phyloP scores from a whole-genome alignment of 1,284 basidiomycete genomes.

The Pseudozyma tsukubaensis region DNA sequence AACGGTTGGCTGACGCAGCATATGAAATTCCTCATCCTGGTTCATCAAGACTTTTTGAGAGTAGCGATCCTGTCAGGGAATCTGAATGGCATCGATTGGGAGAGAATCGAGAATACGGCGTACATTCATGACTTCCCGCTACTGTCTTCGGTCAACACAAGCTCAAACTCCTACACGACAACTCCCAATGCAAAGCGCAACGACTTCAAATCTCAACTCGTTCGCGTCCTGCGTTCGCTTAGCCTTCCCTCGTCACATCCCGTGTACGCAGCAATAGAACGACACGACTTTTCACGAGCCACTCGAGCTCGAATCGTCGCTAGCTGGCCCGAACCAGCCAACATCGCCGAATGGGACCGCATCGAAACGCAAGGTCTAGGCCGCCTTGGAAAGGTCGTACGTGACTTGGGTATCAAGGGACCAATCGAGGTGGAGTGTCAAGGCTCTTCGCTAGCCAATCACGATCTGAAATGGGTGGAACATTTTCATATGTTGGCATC shows the following conservation, averaged over 20 bases:
- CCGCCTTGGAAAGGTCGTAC: constrained; percentile 51
- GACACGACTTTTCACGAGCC: constrained; percentile 37
- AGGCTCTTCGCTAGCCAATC: constrained; percentile 59
- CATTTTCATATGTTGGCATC: constrained; percentile 61
- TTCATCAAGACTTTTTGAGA: constrained; percentile 49
- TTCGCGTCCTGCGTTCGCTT: constrained; percentile 46
- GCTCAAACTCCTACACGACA: background rate
- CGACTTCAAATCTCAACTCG: constrained; percentile 48
- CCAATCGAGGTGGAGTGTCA: constrained; percentile 54
- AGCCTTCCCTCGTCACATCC: constrained; percentile 52
- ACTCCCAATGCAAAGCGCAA: background rate
- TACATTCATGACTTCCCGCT: constrained; percentile 65
- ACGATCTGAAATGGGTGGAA: constrained; percentile 62
- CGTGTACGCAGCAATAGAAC: constrained; percentile 18
- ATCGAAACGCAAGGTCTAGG: constrained; percentile 60
- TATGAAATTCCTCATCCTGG: constrained; percentile 62
- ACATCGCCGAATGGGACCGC: constrained; percentile 50
- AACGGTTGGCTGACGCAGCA: constrained; percentile 54
- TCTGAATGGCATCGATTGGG: constrained; percentile 63
- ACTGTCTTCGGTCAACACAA: background rate
- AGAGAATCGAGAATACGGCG: constrained; percentile 61
- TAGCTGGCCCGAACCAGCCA: constrained; percentile 47
- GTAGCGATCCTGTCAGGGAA: constrained; percentile 62
- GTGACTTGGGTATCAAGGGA: constrained; percentile 26
- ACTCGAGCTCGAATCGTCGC: constrained; percentile 53